Conservation (phyloP, 495 filamentous ascomycete species). For the Xylaria curta region DNA sequence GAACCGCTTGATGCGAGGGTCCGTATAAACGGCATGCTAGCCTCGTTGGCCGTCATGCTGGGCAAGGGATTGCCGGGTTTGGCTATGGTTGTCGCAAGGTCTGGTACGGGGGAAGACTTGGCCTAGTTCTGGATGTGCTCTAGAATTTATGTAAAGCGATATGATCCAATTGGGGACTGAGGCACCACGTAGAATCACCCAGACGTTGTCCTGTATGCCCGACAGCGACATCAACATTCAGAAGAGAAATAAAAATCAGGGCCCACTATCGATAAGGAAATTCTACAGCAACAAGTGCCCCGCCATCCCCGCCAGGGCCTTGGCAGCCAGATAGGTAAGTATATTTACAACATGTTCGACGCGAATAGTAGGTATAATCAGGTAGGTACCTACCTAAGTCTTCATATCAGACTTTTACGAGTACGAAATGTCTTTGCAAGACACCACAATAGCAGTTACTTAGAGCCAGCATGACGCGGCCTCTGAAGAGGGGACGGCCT, state of each 20-base stretch:
- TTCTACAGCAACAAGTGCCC: background rate
- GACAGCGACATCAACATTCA: constrained; percentile 6
- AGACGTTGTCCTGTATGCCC: background rate
- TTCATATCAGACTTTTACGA: background rate
- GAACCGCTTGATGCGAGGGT: constrained; percentile 58
- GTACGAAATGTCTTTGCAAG: background rate
- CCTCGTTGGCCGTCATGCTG: constrained; percentile 51
- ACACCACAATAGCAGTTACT: background rate
- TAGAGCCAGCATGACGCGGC: background rate
- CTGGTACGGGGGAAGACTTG: background rate
- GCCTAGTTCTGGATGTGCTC: background rate
- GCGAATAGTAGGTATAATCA: background rate
- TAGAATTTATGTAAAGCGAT: background rate
- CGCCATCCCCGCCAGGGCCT: background rate
- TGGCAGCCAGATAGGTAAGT: background rate
- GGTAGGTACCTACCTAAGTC: too few species aligned
- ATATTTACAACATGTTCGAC: background rate
- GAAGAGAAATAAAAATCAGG: constrained; percentile 29
- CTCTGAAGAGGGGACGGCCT: background rate
- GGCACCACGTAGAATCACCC: background rate
- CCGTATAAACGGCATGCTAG: constrained; percentile 59
- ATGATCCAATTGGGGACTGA: background rate
- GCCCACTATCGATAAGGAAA: constrained; percentile 28
- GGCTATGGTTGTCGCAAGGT: constrained; percentile 6
- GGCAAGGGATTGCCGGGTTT: constrained; percentile 3